Conservation (phyloP, 257 asterid genomes). For the Solanum chiquidenum region DNA sequence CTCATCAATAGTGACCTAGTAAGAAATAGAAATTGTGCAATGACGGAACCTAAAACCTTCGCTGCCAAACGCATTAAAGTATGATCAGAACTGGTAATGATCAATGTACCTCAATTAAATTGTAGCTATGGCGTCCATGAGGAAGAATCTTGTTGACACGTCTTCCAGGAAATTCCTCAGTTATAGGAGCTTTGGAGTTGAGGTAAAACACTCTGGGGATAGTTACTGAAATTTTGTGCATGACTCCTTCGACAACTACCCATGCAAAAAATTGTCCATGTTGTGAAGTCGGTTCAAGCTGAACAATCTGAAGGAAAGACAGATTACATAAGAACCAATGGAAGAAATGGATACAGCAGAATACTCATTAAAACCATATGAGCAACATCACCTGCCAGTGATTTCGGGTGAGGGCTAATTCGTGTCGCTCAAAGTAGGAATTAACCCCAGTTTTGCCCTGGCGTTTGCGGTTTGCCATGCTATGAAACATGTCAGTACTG, state of each 20-base stretch:
- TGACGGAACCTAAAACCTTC: not conserved
- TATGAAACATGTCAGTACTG: slow-evolving; percentile 21
- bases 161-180: slow-evolving; percentile 96
- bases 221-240: slow-evolving; percentile 69
- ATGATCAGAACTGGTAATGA: not conserved
- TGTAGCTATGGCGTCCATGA: slow-evolving; percentile 77
- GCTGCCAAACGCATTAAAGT: not conserved
- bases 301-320: slow-evolving; percentile 55
- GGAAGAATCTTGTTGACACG: slow-evolving; percentile 87
- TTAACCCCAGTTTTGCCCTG: slow-evolving; percentile 54
- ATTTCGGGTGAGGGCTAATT: slow-evolving; percentile 60
- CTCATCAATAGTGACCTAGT: slow-evolving; percentile 78
- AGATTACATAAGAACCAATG: slow-evolving; percentile 4
- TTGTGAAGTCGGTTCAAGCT: slow-evolving; percentile 60
- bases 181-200: slow-evolving; percentile 88
- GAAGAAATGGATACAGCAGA: slow-evolving; percentile 2
- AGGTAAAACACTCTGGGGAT: slow-evolving; percentile 86
- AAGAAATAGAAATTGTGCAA: not conserved
- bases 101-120: slow-evolving; percentile 66
- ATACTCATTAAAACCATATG: not conserved
- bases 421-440: slow-evolving; percentile 78
- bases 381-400: slow-evolving; percentile 86
- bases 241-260: slow-evolving; percentile 80
- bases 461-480: slow-evolving; percentile 29
- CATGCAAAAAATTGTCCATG: slow-evolving; percentile 85